phyloP scores from a whole-genome alignment of 768 basidiomycete species.

The Leccinum boreale region DNA sequence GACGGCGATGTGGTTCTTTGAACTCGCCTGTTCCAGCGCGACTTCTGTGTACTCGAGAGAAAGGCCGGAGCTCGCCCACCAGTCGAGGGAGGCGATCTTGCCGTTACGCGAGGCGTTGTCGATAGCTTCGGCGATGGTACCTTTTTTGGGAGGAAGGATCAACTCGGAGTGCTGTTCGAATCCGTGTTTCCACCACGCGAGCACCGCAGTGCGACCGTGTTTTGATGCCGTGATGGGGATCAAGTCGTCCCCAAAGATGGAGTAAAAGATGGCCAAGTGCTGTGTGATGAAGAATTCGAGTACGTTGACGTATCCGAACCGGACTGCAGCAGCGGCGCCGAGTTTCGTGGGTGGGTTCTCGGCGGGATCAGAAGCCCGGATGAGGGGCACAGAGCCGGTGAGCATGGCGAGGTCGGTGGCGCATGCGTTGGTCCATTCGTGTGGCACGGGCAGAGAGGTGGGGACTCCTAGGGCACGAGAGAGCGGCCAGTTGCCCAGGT shows the following conservation, averaged over 20 bases:
- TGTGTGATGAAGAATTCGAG: slow-evolving; percentile 69
- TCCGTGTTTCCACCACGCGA: slow-evolving; percentile 80
- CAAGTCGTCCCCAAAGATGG: slow-evolving; percentile 60
- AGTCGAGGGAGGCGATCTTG: slow-evolving; percentile 69
- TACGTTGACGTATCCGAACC: slow-evolving; percentile 75
- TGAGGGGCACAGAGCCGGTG: slow-evolving; percentile 53
- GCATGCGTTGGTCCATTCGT: slow-evolving; percentile 71
- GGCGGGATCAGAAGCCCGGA: slow-evolving; percentile 57
- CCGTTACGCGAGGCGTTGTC: slow-evolving; percentile 79
- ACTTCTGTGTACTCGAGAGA: slow-evolving; percentile 75
- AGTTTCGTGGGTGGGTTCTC: slow-evolving; percentile 62
- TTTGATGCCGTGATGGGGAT: slow-evolving; percentile 78
- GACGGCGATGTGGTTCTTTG: slow-evolving; percentile 71
- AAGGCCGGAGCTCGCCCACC: slow-evolving; percentile 72
- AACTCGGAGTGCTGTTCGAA: slow-evolving; percentile 59
- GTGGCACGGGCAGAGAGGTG: slow-evolving; percentile 61
- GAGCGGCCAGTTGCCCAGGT: slow-evolving; percentile 83
- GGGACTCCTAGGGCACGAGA: slow-evolving; percentile 72
- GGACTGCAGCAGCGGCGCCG: slow-evolving; percentile 62
- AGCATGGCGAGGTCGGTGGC: slow-evolving; percentile 71
- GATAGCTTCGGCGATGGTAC: slow-evolving; percentile 64
- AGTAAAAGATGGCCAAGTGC: slow-evolving; percentile 61
- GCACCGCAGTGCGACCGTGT: slow-evolving; percentile 66
- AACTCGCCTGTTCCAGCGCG: slow-evolving; percentile 75
- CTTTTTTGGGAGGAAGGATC: slow-evolving; percentile 50